Percentiles rank a stretch among this genome's conserved stretches.
phyloP scores from a whole-genome alignment of 2,329 filamentous ascomycete genomes.

The Trichoderma lentiforme region DNA sequence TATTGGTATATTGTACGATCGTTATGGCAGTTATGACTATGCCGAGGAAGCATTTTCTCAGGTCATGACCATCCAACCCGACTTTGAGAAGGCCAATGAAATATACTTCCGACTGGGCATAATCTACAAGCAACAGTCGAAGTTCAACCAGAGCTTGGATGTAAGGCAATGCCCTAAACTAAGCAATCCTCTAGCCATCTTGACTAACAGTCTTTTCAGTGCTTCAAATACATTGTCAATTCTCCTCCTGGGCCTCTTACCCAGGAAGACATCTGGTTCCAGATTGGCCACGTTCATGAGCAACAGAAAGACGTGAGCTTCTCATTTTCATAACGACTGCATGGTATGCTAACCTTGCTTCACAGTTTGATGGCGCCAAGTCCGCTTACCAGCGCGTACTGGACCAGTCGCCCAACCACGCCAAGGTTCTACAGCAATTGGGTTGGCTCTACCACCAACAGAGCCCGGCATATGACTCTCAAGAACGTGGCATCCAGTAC shows the following conservation, averaged over 20 bases:
- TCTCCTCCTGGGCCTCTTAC: constrained; percentile 89
- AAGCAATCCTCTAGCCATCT: background rate
- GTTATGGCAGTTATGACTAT: constrained; percentile 94
- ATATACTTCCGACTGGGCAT: constrained; percentile 99
- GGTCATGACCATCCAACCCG: constrained; percentile 97
- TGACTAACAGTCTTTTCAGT: constrained; percentile 49
- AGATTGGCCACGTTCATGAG: constrained; percentile 97
- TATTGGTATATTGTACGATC: constrained; percentile 94
- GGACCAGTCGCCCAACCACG: constrained; percentile 91
- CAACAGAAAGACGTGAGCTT: constrained; percentile 92
- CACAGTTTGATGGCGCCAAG: constrained; percentile 90
- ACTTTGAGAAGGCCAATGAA: constrained; percentile 98
- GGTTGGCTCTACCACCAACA: constrained; percentile 98
- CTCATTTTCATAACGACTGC: no score
- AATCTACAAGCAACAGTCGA: constrained; percentile 98
- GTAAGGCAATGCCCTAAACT: constrained; percentile 48
- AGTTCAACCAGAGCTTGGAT: constrained; percentile 87
- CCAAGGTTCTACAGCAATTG: constrained; percentile 95
- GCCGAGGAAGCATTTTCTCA: constrained; percentile 97
- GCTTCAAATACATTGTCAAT: constrained; percentile 96
- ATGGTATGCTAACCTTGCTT: constrained; percentile 13
- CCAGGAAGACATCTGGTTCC: constrained; percentile 99
- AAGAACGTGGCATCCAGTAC: constrained; percentile 95
- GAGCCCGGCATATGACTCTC: constrained; percentile 83
- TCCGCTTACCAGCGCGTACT: constrained; percentile 88